A percentile compares a stretch with the other conserved stretches of the same genome.
phyloP scores from a whole-genome alignment of 23 red algal genomes.

The Gracilaria domingensis region DNA sequence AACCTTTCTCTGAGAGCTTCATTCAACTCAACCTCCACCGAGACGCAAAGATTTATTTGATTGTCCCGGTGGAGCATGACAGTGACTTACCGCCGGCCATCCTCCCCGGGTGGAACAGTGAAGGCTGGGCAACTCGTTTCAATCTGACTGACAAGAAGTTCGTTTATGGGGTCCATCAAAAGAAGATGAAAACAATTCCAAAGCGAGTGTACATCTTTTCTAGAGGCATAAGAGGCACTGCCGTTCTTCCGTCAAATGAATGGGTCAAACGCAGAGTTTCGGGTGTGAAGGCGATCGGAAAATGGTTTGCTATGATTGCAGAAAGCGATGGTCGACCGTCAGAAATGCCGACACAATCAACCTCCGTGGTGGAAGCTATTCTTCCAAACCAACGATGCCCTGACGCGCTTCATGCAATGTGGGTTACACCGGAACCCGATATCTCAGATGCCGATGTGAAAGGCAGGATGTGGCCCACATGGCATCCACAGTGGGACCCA shows the following conservation, averaged over 20 bases:
- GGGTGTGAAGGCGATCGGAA: slow-evolving; percentile 15
- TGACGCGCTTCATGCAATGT: slow-evolving; percentile 40
- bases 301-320: slow-evolving; percentile 47
- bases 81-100: not conserved
- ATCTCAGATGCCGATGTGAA: slow-evolving; percentile 41
- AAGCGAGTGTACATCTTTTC: slow-evolving; percentile 37
- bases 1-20: not conserved
- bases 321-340: slow-evolving; percentile 45
- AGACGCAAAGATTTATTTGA: slow-evolving; percentile 13
- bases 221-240: not conserved
- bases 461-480: slow-evolving; percentile 52
- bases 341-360: not conserved
- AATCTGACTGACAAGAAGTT: not conserved
- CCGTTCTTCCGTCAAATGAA: not conserved
- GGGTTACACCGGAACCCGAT: slow-evolving; percentile 58
- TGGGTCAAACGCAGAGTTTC: slow-evolving; percentile 24
- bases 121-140: slow-evolving; percentile 30
- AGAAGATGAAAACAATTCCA: slow-evolving; percentile 1
- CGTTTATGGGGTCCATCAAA: slow-evolving; percentile 46
- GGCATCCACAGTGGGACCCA: slow-evolving; percentile 74
- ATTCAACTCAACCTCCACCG: slow-evolving; percentile 45
- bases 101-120: slow-evolving; percentile 19
- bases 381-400: slow-evolving; percentile 59
- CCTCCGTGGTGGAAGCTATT: slow-evolving; percentile 11
- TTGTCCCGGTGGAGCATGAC: not conserved